Base-by-base conservation (phyloP, 441 rosid species). In the Euphorbia corollata region DNA sequence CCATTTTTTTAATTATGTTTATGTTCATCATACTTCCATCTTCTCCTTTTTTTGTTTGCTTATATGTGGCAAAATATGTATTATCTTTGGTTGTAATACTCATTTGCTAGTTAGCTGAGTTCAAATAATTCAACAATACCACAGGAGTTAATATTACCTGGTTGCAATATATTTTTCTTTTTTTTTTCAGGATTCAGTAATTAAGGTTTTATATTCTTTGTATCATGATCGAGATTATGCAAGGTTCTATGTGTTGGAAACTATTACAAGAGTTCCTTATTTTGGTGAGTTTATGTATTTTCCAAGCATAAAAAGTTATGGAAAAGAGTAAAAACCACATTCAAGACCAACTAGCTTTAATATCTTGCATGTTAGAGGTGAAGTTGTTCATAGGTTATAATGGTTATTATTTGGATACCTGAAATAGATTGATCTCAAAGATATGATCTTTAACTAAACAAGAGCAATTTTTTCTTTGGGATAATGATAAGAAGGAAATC, bases 191-290 rank as follows among this genome's bases (percentile, higher is more conserved):
- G 97, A 93, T 68, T 75, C 98, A 0, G 95, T 93, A 75, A 87
- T 90, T 41, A 85, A 80, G 87, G 76, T 93, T 79, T 94, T 90
- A 27, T 96, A 90, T 72, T 76, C 84, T 6, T 51, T 92, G 78
- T 93, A 93, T 55, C 86, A 63, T 72, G 98, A 86, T 19, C 80
- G 97, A 63, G 82, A 87, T 54, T 93, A 93, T 74, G 80, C 96
- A 6, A 88, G 97, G 81, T 93, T 90, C 81, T 93, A 76, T 73
- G 97, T 93, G 20, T 85, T 93, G 57, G 98, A 92, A 75, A 92
- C 98, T 20, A 88, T 92, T 74, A 96, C 98, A 12, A 81, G 98
- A 80, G 98, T 92, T 48, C 97, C 98, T 23, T 93, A 93, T 80
- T 93, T 93, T 67, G 94, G 97, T 90, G 72, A 75, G 87, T 80